Conservation (phyloP, 257 asterid genomes). For the Galeopsis tetrahit region DNA sequence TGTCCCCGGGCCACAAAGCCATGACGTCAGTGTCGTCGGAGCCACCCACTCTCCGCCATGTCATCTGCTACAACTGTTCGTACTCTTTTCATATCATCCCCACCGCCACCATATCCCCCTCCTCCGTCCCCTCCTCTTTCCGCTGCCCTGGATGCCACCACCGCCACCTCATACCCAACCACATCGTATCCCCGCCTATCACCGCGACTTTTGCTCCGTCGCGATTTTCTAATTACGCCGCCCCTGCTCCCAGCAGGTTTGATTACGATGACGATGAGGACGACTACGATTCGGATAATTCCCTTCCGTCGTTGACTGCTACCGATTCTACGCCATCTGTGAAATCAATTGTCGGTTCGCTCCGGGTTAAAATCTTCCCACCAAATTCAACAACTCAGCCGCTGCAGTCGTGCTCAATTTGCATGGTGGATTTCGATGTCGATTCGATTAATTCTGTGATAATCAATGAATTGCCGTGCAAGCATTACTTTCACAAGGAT, state of each 20-base stretch:
- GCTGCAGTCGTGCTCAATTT: conserved; percentile 54
- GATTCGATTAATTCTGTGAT: conserved; percentile 2
- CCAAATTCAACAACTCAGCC: conserved; percentile 32
- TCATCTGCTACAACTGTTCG: conserved; percentile 54
- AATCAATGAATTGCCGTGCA: conserved; percentile 51
- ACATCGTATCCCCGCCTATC: conserved; percentile 40
- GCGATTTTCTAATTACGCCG: not conserved
- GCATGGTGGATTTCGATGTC: conserved; percentile 57
- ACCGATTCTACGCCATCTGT: conserved; percentile 38
- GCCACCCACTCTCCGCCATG: conserved; percentile 39
- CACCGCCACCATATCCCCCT: conserved; percentile 30
- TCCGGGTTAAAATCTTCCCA: conserved; percentile 38
- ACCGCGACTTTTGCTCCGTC: conserved; percentile 23
- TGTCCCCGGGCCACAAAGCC: conserved; percentile 22
- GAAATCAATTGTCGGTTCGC: conserved; percentile 43
- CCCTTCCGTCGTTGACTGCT: conserved; percentile 34
- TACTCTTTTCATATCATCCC: conserved; percentile 47
- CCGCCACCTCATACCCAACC: conserved; percentile 57
- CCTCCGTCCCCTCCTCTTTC: conserved; percentile 45
- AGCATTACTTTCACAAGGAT: conserved; percentile 53
- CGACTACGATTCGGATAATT: conserved; percentile 46
- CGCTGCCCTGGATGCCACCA: conserved; percentile 60
- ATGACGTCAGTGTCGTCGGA: conserved; percentile 44
- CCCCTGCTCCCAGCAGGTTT: conserved; percentile 16
- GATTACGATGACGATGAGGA: too few relatives aligned